These are phyloP conservation scores for Talaromyces atroroseus DNA, from an alignment of 2,329 filamentous ascomycete genomes.

Conservation along the genomic window DNA sequence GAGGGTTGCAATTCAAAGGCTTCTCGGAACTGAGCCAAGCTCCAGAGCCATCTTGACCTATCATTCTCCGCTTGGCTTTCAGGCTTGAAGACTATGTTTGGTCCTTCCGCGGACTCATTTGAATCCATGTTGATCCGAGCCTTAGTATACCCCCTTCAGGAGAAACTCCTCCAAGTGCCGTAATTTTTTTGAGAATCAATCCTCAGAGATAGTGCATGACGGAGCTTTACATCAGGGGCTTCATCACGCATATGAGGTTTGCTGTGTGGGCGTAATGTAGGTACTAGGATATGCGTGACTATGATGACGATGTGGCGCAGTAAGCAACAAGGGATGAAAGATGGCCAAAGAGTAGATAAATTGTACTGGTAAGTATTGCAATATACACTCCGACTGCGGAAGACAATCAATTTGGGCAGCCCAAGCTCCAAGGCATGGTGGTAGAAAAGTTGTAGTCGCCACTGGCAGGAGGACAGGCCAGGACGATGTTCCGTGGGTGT, in stretches of 20 bases:
- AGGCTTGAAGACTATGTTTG: slow-evolving; percentile 1
- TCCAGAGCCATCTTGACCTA: slow-evolving; percentile 8
- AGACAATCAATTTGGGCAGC: too few relatives aligned
- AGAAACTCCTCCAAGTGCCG: neutral
- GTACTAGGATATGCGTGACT: neutral
- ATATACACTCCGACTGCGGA: too few relatives aligned
- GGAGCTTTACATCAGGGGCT: neutral
- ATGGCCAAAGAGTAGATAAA: too few relatives aligned
- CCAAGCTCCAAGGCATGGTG: neutral
- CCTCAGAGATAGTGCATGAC: neutral
- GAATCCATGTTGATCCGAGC: neutral
- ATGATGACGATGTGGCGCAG: neutral
- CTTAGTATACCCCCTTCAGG: neutral
- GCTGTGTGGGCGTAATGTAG: neutral
- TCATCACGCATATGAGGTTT: neutral
- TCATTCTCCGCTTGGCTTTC: slow-evolving; percentile 1
- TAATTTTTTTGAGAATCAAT: neutral
- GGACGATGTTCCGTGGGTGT: neutral
- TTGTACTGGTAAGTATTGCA: too few relatives aligned
- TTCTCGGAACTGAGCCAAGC: slow-evolving; percentile 19
- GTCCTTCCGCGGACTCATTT: neutral
- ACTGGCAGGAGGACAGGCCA: neutral
- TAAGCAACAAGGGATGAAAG: neutral
- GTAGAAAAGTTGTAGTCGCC: neutral
- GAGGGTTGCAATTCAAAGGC: slow-evolving; percentile 32